These are phyloP conservation scores for Pholiota conissans DNA, from an alignment of 768 basidiomycete species.

Conservation along the genomic window DNA sequence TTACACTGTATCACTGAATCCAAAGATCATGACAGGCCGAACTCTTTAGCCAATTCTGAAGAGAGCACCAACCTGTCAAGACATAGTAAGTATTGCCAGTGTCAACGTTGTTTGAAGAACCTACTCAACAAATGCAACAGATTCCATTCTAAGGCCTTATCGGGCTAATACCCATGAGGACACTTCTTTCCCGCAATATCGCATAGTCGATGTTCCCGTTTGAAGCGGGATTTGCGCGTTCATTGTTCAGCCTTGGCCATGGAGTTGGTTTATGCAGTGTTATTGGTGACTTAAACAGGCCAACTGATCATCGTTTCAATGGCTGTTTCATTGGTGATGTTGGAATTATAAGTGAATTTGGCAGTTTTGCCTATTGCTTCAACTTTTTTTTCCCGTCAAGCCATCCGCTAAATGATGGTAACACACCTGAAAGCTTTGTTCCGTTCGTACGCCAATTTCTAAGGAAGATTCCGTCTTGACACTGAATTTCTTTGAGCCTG, in stretches of 20 bases:
- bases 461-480: neutral
- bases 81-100: neutral
- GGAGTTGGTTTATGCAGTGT: neutral
- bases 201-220: neutral
- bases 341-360: neutral
- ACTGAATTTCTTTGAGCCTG: neutral
- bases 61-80: neutral
- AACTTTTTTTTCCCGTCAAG: neutral
- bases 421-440: neutral
- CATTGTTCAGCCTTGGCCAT: slow-evolving; percentile 6
- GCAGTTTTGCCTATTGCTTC: neutral
- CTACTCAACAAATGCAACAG: neutral
- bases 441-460: neutral
- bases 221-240: neutral
- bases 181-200: neutral
- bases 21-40: neutral
- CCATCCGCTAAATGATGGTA: neutral
- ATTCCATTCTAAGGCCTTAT: slow-evolving; percentile 3
- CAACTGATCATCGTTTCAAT: neutral
- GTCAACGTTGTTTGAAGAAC: neutral
- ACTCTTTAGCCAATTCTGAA: neutral
- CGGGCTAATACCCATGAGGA: neutral
- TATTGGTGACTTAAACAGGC: neutral
- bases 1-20: neutral
- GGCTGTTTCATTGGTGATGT: neutral